Evolutionary conservation across 2,329 filamentous ascomycete species (phyloP), one percentile per base, ranked within the genome.

Genomic region (Phaeophleospora eucalypticola): DNA sequence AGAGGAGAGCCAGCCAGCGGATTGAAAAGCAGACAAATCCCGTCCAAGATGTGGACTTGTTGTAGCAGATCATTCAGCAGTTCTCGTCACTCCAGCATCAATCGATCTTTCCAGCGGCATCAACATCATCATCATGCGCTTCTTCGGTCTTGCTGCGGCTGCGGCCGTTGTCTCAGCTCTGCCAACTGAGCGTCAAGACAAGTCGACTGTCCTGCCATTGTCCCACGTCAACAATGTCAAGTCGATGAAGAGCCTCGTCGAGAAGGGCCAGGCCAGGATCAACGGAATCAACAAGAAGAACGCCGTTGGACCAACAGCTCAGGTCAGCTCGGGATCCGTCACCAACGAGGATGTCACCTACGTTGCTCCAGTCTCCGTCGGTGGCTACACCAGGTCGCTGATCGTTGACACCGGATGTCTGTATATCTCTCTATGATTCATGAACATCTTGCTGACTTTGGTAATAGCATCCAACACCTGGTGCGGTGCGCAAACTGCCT

Each of bases 401-500:
- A 53, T 53, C 16, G 50, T 55, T 15, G 53, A 55, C 42, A 55
- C 53, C 40, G 53, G 53, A 16, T 55, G 53, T 53, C 36, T 34
- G 50, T 53, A 19, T 8, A 7, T 14, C 4, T n/a, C 2, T 27
- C 4, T 4, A 19, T 14, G 12, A 16, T 32, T 9, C 4, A 21
- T 35, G 10, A 38, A 33, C 16, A 16, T n/a, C 10, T 19, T 7
- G 29, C 46, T 52, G 34, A 54, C 43, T 10, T 12, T 21, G 34
- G 17, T 10, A 17, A 10, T 17, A 53, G 53, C 53, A 27, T 53
- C 53, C 1, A 55, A 55, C 53, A 51, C 51, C n/a, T 53, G 50
- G 53, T 55, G 53, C 40, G 53, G 53, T 41, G 53, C 53, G 4
- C 50, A 55, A 29, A 34, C n/a, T 36, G 16, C 43, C n/a, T 55